phyloP scores from a whole-genome alignment of 495 filamentous ascomycete species.

The Lophiotrema nucula region DNA sequence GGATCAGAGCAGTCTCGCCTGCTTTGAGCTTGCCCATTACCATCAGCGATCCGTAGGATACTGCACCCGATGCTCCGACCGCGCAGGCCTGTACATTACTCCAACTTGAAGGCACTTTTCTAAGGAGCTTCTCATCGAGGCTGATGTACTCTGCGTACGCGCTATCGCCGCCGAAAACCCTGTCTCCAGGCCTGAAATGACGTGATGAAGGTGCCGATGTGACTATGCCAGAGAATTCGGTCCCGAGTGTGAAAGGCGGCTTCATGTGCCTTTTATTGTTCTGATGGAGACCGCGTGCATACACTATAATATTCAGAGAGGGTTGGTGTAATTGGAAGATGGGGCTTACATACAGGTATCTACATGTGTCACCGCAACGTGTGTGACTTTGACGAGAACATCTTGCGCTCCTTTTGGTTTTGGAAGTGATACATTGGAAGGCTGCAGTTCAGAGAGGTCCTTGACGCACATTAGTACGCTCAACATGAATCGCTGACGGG shows the following conservation, averaged over 20 bases:
- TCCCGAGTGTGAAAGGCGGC: slow-evolving; percentile 41
- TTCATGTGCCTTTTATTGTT: slow-evolving; percentile 40
- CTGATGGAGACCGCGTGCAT: slow-evolving; percentile 44
- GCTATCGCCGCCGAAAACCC: slow-evolving; percentile 26
- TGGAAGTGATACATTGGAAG: slow-evolving; percentile 18
- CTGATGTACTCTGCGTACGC: slow-evolving; percentile 15
- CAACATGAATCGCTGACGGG: background rate
- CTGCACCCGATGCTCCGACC: slow-evolving; percentile 21
- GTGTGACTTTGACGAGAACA: slow-evolving; percentile 25
- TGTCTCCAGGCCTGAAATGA: slow-evolving; percentile 12
- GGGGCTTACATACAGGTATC: background rate
- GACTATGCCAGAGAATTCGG: slow-evolving; percentile 29
- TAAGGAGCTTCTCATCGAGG: slow-evolving; percentile 9
- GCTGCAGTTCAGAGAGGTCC: slow-evolving; percentile 31
- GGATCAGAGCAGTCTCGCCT: slow-evolving; percentile 23
- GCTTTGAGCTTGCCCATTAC: slow-evolving; percentile 6
- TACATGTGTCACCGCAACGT: slow-evolving; percentile 27
- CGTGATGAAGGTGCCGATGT: slow-evolving; percentile 12
- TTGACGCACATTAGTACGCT: background rate
- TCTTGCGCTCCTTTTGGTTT: slow-evolving; percentile 1
- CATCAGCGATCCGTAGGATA: slow-evolving; percentile 18
- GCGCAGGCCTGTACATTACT: slow-evolving; percentile 26
- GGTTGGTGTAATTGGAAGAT: background rate
- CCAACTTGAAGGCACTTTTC: slow-evolving; percentile 15
- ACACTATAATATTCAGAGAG: slow-evolving; percentile 4